Base-by-base conservation (phyloP, 495 filamentous ascomycete species). In the Penicillium lividum region DNA sequence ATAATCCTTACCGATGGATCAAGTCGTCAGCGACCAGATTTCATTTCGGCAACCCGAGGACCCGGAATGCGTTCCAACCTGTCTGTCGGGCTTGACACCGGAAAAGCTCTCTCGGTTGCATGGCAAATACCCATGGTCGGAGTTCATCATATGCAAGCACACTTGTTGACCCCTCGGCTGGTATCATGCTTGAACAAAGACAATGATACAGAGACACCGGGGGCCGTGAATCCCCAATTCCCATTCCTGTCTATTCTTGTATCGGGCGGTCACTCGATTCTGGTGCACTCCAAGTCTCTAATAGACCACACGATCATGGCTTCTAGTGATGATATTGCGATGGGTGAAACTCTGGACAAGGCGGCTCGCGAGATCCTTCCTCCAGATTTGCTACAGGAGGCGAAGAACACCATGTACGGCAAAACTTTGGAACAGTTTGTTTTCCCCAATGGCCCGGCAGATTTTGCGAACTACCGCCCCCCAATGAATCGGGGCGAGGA, bases 101-200 rank as follows among this genome's bases (percentile, higher is more conserved):
- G 92, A 16, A 97, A 98, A 72, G 94, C 89, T 2, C 82, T 98
- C 5, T 88, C 93, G 1, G 74, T 89, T 28, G 92, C 89, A 34
- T 93, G 88, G 90, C 80, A 87, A 50, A 77, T 91, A 3, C 92
- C 93, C 3, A 73, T 98, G 29, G 68, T 97, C 3, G 94, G 84
- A 0, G 90, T 97, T 0, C 86, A 98, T 65, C 94, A 98, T 71
- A 98, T 98, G 94, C 93, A 97, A 68, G 94, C 93, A 13, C 94
- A 98, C 71, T 85, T 93, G 3, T 70, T 98, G 48, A 98, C 94
- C 6, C 89, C 93, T 7, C 82, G 89, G 3, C 84, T 98, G n/a
- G 84, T 90, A 2, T 70, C 78, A 9, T 89, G 3, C 70, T 96
- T 34, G 56, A 29, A 55, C 16, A 27, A 16, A 57, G 34, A 42